A percentile compares a stretch with the other conserved stretches of the same genome.
Conservation (phyloP, 148 eudicot genomes). For the Salicornia ramosissima region DNA sequence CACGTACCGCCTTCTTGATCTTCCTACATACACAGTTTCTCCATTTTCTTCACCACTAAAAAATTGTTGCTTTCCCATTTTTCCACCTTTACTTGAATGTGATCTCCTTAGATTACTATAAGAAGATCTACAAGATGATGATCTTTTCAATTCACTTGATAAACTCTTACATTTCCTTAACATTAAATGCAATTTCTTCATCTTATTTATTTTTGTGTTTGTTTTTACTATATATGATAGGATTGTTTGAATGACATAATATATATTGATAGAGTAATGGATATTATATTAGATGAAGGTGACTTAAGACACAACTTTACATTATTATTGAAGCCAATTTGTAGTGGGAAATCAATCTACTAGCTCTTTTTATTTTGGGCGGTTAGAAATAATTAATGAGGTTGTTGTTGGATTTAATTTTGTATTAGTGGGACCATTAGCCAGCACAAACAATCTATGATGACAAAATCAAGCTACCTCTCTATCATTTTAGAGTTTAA, state of each 20-base stretch:
- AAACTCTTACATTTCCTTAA: conserved; percentile 74
- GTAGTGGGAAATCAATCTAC: conserved; percentile 1
- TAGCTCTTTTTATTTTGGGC: neutral
- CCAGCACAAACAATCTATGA: conserved; percentile 17
- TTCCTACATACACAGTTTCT: conserved; percentile 63
- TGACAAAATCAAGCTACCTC: conserved; percentile 19
- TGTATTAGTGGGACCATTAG: conserved; percentile 8
- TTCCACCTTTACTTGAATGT: conserved; percentile 40
- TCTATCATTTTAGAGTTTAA: neutral
- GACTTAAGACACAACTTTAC: conserved; percentile 26
- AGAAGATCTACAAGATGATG: conserved; percentile 43
- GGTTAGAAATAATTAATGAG: conserved; percentile 15
- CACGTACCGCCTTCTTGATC: conserved; percentile 54
- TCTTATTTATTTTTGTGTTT: conserved; percentile 6
- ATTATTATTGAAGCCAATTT: conserved; percentile 14
- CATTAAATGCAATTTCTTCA: conserved; percentile 57
- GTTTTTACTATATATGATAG: neutral
- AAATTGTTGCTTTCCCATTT: neutral
- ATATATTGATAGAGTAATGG: neutral
- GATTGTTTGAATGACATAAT: neutral
- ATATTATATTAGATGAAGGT: conserved; percentile 5
- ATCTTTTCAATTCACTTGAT: conserved; percentile 50
- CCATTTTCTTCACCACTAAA: conserved; percentile 21
- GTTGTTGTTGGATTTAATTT: conserved; percentile 15
- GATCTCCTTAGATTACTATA: conserved; percentile 49